Conservation (phyloP, 495 filamentous ascomycete species). For the Chaetomidium leptoderma region DNA sequence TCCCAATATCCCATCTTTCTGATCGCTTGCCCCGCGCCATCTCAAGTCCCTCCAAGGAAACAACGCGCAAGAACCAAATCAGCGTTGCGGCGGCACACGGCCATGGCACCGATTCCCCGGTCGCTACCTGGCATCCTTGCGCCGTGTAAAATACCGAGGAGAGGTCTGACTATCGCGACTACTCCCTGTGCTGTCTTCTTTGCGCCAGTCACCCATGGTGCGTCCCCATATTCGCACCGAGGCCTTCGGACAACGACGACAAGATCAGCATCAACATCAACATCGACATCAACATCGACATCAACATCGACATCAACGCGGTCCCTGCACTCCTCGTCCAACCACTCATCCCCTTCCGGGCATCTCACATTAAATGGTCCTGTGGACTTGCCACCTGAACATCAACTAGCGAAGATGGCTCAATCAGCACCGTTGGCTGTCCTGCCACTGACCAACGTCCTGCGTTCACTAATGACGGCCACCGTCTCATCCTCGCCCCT, state of each 20-base stretch:
- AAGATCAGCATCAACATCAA: constrained; percentile 1
- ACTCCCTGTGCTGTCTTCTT: background rate
- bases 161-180: background rate
- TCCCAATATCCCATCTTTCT: background rate
- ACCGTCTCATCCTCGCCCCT: constrained; percentile 72
- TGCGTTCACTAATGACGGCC: constrained; percentile 75
- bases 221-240: background rate
- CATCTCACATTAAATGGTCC: constrained; percentile 27
- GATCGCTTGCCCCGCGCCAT: background rate
- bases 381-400: constrained; percentile 17
- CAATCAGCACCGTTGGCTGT: constrained; percentile 57
- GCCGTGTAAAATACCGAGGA: background rate
- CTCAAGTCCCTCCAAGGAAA: background rate
- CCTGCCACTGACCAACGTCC: constrained; percentile 66
- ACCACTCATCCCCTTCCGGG: constrained; percentile 33
- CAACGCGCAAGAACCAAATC: background rate
- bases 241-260: background rate
- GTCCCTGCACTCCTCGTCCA: constrained; percentile 41
- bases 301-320: constrained; percentile 19
- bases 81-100: background rate
- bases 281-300: background rate
- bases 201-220: background rate
- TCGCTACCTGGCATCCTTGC: constrained; percentile 12
- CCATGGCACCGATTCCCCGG: constrained; percentile 13
- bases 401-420: constrained; percentile 25